Conservation (phyloP, 192 early-diverging fungal species). For the Coemansia sp. region DNA sequence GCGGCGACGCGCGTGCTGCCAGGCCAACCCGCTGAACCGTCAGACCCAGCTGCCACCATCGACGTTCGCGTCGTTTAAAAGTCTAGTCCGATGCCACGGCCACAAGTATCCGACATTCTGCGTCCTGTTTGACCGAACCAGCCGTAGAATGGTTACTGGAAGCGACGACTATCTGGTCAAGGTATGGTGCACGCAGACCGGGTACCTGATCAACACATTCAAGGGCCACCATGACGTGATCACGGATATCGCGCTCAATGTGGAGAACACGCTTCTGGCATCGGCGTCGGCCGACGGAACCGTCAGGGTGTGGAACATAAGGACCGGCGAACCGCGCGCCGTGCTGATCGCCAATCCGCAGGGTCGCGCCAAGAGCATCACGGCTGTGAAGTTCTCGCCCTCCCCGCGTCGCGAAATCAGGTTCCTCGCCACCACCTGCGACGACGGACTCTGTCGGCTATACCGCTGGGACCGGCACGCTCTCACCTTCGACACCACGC, state of each 20-base stretch:
- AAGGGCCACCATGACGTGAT: constrained; percentile 78
- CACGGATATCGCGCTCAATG: constrained; percentile 74
- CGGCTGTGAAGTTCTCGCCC: constrained; percentile 74
- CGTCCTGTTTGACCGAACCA: constrained; percentile 73
- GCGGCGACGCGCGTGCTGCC: constrained; percentile 7
- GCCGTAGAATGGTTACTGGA: constrained; percentile 76
- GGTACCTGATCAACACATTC: constrained; percentile 77
- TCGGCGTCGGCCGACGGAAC: constrained; percentile 77
- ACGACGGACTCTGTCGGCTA: constrained; percentile 72
- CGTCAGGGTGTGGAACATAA: constrained; percentile 74
- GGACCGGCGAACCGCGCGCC: constrained; percentile 66
- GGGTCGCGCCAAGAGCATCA: constrained; percentile 60
- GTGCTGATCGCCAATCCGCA: constrained; percentile 54
- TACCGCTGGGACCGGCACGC: constrained; percentile 69
- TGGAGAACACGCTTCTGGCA: constrained; percentile 77
- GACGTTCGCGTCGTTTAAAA: constrained; percentile 27
- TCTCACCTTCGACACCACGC: constrained; percentile 58
- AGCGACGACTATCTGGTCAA: constrained; percentile 88
- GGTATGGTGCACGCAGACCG: constrained; percentile 79
- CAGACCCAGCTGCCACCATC: constrained; percentile 22
- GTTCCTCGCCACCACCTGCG: constrained; percentile 68
- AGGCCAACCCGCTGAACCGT: not conserved
- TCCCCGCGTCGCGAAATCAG: constrained; percentile 67
- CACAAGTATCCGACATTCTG: constrained; percentile 78
- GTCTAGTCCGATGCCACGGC: constrained; percentile 68